Evolutionary conservation across 2,329 filamentous ascomycete species (phyloP), one percentile per base, ranked within the genome.

Genomic region (Colletotrichum sp.): DNA sequence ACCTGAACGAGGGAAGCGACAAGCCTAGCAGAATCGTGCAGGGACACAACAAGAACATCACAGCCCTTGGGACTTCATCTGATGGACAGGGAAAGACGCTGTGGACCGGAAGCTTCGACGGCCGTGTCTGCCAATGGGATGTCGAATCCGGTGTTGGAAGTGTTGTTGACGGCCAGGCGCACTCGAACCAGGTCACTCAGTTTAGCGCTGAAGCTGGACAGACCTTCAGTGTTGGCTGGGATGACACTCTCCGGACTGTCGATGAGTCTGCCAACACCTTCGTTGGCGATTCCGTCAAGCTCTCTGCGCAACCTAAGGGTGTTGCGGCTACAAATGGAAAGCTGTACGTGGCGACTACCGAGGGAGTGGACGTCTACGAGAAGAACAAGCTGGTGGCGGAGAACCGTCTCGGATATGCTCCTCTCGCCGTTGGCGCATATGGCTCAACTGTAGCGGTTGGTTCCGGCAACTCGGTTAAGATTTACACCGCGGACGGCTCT

Each of bases 41-140:
- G 76, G 96, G 97, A 28, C 97, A 99, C 84, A 95, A 96, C 84
- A 98, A 96, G 88, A 95, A 92, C 81, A 94, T 99, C 81, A 99
- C 96, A 2, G 93, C 96, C 6, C 87, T 98, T 48, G 90, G 89
- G 4, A 86, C 89, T 10, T 90, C 89, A 8, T 88, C 85, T 2
- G 87, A 90, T 36, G 86, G 86, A 10, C 91, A 93, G 76, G 87
- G 86, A 6, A 89, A 92, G 70, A 95, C 93, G 1, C 85, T 99
- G 16, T 96, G 93, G 89, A 98, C 96, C 1, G 97, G 97, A 75
- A 98, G 96, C 85, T 98, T 96, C 79, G 97, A 99, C 77, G 97
- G 97, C 63, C 92, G 95, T 52, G 92, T 98, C 30, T 95, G 94
- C 82, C 92, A 91, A 72, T 99, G 97, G 96, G 93, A 99, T 82